phyloP scores from a whole-genome alignment of 2,329 filamentous ascomycete genomes.

The Ophiosphaerella korrae region DNA sequence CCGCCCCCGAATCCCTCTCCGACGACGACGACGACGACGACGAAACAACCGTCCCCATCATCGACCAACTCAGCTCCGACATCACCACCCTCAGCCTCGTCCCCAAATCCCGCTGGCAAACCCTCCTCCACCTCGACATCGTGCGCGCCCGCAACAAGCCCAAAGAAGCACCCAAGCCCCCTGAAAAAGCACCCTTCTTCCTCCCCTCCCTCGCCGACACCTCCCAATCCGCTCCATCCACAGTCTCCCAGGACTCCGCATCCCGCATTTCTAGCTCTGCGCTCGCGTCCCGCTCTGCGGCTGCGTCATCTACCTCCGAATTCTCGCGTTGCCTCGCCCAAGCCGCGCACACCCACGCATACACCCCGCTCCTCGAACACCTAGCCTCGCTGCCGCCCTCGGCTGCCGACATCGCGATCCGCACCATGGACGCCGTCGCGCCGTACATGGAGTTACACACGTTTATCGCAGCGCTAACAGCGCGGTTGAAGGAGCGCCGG shows the following conservation, averaged over 20 bases:
- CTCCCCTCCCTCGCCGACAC: conserved; percentile 65
- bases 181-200: conserved; percentile 96
- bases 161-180: conserved; percentile 85
- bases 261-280: conserved; percentile 44
- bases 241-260: conserved; percentile 16
- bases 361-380: conserved; percentile 73
- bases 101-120: conserved; percentile 92
- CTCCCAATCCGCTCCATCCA: conserved; percentile 9
- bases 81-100: conserved; percentile 89
- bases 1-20: conserved; percentile 55
- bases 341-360: conserved; percentile 61
- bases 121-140: conserved; percentile 85
- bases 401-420: conserved; percentile 86
- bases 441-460: conserved; percentile 72
- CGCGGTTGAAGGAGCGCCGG: conserved; percentile 67
- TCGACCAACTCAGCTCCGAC: conserved; percentile 80
- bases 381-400: conserved; percentile 82
- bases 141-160: conserved; percentile 94
- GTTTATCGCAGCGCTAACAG: conserved; percentile 82
- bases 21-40: conserved; percentile 50
- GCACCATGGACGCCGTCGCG: conserved; percentile 66
- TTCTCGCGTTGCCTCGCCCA: conserved; percentile 58
- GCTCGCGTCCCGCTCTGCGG: conserved; percentile 35
- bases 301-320: conserved; percentile 37
- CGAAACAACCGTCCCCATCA: conserved; percentile 50